Evolutionary conservation across 2,329 filamentous ascomycete genomes (phyloP).

Genomic region (Cladophialophora immunda): DNA sequence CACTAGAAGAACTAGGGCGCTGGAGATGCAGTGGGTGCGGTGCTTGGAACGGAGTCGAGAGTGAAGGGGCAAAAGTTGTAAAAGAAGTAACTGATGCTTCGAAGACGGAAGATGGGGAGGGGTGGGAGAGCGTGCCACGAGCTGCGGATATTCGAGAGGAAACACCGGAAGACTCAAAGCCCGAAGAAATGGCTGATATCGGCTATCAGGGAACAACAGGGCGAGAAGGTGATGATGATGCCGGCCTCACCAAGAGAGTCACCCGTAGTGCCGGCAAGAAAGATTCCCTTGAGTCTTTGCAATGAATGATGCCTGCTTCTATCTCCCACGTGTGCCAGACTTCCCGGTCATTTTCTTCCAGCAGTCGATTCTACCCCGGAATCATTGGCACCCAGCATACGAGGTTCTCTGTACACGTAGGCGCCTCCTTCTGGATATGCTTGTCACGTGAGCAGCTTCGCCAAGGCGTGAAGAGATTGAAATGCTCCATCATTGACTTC

Average conservation of each 20-base stretch:
- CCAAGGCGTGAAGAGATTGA: background rate
- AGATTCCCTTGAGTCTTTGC: conserved; percentile 27
- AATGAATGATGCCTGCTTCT: conserved; percentile 19
- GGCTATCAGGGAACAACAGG: conserved; percentile 31
- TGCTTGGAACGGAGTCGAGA: conserved; percentile 74
- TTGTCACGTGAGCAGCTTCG: background rate
- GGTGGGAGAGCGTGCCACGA: conserved; percentile 33
- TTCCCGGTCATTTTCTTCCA: background rate
- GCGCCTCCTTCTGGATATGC: too few relatives aligned
- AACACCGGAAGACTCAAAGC: conserved; percentile 14
- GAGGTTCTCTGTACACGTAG: too few relatives aligned
- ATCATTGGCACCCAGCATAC: background rate
- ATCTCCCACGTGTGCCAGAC: background rate
- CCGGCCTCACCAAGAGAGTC: conserved; percentile 33
- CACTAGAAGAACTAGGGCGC: conserved; percentile 78
- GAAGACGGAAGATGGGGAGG: conserved; percentile 29
- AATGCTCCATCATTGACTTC: background rate
- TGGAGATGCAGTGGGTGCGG: conserved; percentile 93
- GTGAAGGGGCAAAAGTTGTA: conserved; percentile 75
- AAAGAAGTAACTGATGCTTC: conserved; percentile 62
- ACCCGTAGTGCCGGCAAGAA: conserved; percentile 36
- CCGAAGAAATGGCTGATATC: conserved; percentile 14
- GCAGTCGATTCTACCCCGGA: background rate
- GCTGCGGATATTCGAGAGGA: conserved; percentile 21
- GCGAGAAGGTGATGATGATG: conserved; percentile 28